Conservation (phyloP, 495 filamentous ascomycete genomes). For the Penicillium macrosclerotiorum region DNA sequence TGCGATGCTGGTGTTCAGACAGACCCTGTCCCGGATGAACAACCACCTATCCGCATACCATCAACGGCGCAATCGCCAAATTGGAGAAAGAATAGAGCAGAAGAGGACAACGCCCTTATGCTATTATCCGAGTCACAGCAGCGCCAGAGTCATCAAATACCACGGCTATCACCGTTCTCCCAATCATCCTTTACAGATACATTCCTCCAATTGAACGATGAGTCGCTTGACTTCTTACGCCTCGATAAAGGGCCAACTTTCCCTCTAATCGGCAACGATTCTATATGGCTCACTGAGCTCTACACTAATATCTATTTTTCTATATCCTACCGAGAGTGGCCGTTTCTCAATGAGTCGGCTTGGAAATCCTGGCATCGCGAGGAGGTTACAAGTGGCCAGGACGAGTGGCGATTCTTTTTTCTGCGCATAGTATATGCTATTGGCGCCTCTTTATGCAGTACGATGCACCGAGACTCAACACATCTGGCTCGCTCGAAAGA, state of each 20-base stretch:
- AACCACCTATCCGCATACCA: not conserved
- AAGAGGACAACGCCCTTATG: conserved; percentile 9
- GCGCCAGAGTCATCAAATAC: not conserved
- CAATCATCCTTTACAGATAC: conserved; percentile 6
- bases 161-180: conserved; percentile 3
- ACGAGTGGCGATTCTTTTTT: conserved; percentile 31
- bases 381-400: conserved; percentile 10
- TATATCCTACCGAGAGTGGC: conserved; percentile 34
- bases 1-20: conserved; percentile 32
- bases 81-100: not conserved
- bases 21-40: conserved; percentile 8
- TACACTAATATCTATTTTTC: conserved; percentile 34
- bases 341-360: conserved; percentile 24
- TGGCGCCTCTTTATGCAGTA: conserved; percentile 27
- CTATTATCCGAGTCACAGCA: conserved; percentile 3
- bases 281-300: conserved; percentile 25
- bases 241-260: conserved; percentile 12
- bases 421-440: conserved; percentile 34
- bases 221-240: conserved; percentile 17
- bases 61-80: not conserved
- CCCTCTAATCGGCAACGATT: conserved; percentile 11
- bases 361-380: conserved; percentile 30
- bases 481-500: conserved; percentile 26
- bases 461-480: conserved; percentile 21
- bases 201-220: conserved; percentile 7